Base-by-base conservation (phyloP, 2,329 filamentous ascomycete genomes). In the Pseudocercospora vitis region DNA sequence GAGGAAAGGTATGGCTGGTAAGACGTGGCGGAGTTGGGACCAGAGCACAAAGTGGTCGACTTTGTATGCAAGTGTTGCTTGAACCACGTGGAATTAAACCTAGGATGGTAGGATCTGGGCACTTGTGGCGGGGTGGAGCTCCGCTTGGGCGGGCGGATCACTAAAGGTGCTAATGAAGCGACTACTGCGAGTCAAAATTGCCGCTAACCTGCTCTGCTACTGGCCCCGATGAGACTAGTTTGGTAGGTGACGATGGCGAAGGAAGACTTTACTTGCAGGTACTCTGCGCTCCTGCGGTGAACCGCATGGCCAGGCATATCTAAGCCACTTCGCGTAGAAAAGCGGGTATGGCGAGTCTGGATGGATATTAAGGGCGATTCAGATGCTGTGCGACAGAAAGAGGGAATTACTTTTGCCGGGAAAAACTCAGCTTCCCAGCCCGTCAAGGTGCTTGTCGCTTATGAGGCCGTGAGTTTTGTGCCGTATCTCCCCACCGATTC, bases 41-140 rank as follows among this genome's bases (percentile, higher is more conserved):
- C 47, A 45, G 46, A 50, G 52, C 46, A 26, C 35, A 39, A 23
- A 39, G n/a, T n/a, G n/a, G n/a, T n/a, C n/a, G 52, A 40, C 31
- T 42, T 32, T 48, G 24, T 35, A 16, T 42, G 51, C 51, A 49
- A 35, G 48, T 53, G 37, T 32, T 14, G 29, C 45, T 35, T 31
- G 35, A 44, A 24, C 44, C 51, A 53, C 51, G 51, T 53, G 45
- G 37, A 45, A 45, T 55, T 21, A 32, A 40, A 37, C 48, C 44
- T 35, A 49, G 51, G 28, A 37, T 44, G 28, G n/a, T 14, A 12
- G n/a, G n/a, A n/a, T n/a, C n/a, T n/a, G n/a, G n/a, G n/a, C n/a
- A n/a, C n/a, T n/a, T n/a, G n/a, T n/a, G n/a, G n/a, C n/a, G 9
- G 31, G 14, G 23, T 48, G 18, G 48, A 23, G 21, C 35, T 19